Evolutionary conservation across 2,329 filamentous ascomycete species (phyloP).

Genomic region (Diaporthe caulivora): DNA sequence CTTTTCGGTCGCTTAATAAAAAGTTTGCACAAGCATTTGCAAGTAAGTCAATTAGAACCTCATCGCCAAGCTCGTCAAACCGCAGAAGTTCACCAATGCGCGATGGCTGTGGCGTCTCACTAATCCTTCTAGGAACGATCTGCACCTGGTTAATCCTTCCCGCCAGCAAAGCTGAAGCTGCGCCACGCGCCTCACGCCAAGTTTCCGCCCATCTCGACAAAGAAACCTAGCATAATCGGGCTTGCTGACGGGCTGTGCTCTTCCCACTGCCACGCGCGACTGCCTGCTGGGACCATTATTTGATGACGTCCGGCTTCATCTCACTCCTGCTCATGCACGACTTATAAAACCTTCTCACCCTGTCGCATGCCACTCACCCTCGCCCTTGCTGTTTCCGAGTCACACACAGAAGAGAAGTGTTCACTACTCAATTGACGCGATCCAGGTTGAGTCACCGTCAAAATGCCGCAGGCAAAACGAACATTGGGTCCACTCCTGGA

Average conservation of each 20-base stretch:
- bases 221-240: neutral
- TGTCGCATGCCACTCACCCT: neutral
- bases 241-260: conserved; percentile 26
- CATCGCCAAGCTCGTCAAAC: neutral
- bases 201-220: neutral
- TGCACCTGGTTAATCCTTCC: neutral
- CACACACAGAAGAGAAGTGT: neutral
- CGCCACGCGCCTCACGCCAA: conserved; percentile 26
- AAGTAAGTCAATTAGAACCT: neutral
- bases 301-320: neutral
- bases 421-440: neutral
- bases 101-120: neutral
- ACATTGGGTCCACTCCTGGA: conserved; percentile 21
- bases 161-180: conserved; percentile 3
- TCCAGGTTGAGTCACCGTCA: neutral
- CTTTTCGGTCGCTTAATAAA: no score
- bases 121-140: neutral
- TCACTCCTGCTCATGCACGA: neutral
- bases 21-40: neutral
- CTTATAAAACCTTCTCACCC: neutral
- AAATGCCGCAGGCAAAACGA: conserved; percentile 18
- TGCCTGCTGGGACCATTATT: neutral
- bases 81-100: neutral
- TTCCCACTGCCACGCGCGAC: conserved; percentile 10
- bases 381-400: neutral